These are phyloP conservation scores for Podospora fimiseda DNA, from an alignment of 495 filamentous ascomycete genomes.

Conservation along the genomic window DNA sequence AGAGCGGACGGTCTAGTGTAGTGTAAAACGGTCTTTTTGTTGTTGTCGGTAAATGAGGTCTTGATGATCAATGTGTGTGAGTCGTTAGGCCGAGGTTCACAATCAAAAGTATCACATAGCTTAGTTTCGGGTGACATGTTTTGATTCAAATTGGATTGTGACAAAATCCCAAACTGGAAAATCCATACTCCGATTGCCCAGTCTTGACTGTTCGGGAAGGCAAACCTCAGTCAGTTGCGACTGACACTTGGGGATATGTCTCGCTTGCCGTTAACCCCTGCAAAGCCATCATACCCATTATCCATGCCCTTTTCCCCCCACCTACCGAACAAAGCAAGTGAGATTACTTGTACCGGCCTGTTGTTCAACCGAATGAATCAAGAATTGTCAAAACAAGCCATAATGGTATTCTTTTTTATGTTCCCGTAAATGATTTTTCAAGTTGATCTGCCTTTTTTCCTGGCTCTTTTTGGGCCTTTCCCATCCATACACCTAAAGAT, in stretches of 20 bases:
- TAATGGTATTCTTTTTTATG: no score
- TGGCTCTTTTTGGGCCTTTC: neutral
- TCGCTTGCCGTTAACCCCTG: neutral
- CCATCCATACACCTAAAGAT: neutral
- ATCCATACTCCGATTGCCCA: slow-evolving; percentile 7
- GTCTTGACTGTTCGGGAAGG: slow-evolving; percentile 14
- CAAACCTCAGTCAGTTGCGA: slow-evolving; percentile 12
- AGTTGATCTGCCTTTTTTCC: no score
- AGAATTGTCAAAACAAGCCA: no score
- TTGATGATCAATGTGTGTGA: neutral
- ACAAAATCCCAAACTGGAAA: neutral
- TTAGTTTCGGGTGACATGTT: neutral
- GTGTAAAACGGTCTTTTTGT: neutral
- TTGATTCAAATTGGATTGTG: neutral
- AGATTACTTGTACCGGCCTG: neutral
- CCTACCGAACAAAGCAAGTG: slow-evolving; percentile 2
- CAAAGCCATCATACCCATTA: neutral
- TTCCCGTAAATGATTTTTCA: no score
- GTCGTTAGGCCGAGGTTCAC: no score
- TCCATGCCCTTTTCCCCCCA: neutral
- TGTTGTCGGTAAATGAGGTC: neutral
- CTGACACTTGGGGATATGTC: slow-evolving; percentile 5
- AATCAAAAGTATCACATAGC: no score
- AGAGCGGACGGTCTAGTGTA: neutral
- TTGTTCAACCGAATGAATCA: neutral